Conservation (phyloP, 2,329 filamentous ascomycete species). For the Colletotrichum limetticola region DNA sequence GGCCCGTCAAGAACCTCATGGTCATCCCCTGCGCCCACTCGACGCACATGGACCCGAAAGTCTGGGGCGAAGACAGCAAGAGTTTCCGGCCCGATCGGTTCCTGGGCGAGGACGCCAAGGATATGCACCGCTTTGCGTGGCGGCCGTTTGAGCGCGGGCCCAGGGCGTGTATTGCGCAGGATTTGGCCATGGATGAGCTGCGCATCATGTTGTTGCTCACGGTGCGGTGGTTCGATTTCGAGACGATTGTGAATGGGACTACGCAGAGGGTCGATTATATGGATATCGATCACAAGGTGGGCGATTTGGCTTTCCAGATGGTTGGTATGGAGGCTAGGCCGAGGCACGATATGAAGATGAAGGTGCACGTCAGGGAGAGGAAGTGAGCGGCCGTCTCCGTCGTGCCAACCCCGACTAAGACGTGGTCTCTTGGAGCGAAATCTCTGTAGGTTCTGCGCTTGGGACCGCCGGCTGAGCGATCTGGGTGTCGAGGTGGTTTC, state of each 20-base stretch:
- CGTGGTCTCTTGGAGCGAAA: neutral
- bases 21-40: conserved; percentile 36
- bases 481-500: too few species aligned
- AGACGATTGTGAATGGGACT: conserved; percentile 36
- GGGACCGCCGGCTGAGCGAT: too few species aligned
- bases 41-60: conserved; percentile 44
- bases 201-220: conserved; percentile 39
- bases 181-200: conserved; percentile 46
- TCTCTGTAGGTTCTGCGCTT: too few species aligned
- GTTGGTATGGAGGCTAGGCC: conserved; percentile 35
- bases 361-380: conserved; percentile 14
- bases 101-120: conserved; percentile 38
- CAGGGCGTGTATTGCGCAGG: conserved; percentile 48
- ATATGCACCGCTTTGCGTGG: conserved; percentile 35
- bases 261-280: conserved; percentile 38
- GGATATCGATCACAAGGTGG: conserved; percentile 39
- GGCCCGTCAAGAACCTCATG: conserved; percentile 47
- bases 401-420: neutral
- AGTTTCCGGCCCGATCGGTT: conserved; percentile 55
- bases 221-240: conserved; percentile 40
- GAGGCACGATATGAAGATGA: conserved; percentile 31
- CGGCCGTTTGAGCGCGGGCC: conserved; percentile 49
- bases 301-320: conserved; percentile 38
- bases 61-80: conserved; percentile 48
- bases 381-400: neutral